phyloP scores from a whole-genome alignment of 169 alveolate species.

The Ichthyophthirius multifiliis region DNA sequence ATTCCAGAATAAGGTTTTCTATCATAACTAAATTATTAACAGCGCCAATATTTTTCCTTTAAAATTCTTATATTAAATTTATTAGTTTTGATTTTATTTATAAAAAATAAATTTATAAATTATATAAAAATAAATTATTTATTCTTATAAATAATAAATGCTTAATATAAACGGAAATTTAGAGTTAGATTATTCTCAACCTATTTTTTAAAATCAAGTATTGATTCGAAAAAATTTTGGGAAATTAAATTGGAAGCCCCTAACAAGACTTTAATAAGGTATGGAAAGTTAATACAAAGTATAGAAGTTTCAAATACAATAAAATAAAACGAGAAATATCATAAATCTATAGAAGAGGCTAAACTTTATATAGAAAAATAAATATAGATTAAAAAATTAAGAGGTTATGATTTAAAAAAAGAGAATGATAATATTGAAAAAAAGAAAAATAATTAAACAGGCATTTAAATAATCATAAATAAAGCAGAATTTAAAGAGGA shows the following conservation, averaged over 20 bases:
- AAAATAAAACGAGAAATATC: not conserved
- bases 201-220: too few species aligned
- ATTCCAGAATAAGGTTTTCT: too few species aligned
- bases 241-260: not conserved
- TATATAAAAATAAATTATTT: too few species aligned
- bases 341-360: not conserved
- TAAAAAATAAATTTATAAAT: too few species aligned
- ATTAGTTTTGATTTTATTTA: too few species aligned
- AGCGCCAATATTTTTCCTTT: too few species aligned
- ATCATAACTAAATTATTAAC: too few species aligned
- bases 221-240: slow-evolving; percentile 5
- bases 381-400: not conserved
- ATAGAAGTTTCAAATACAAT: not conserved
- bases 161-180: too few species aligned
- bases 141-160: too few species aligned
- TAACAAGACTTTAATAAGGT: not conserved
- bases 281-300: not conserved
- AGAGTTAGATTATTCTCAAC: too few species aligned
- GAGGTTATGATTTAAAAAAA: not conserved
- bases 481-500: not conserved
- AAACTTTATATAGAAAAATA: not conserved
- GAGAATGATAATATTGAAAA: not conserved
- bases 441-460: not conserved
- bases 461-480: not conserved
- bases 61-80: too few species aligned